These are phyloP conservation scores for Papiliotrema terrestris DNA, from an alignment of 1,284 basidiomycete species.

Conservation along the genomic window DNA sequence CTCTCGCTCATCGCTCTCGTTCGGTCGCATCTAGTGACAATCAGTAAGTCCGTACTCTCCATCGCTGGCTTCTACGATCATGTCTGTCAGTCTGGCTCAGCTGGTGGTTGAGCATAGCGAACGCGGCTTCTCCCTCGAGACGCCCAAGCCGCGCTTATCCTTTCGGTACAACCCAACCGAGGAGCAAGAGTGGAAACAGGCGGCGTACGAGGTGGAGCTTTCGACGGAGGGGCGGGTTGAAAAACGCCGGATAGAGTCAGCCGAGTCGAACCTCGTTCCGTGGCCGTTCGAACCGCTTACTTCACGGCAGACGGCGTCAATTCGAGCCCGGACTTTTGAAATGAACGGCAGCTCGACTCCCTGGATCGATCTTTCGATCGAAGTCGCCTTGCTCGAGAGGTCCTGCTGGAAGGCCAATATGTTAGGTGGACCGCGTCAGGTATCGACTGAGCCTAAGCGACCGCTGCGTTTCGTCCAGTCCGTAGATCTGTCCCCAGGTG, in stretches of 20 bases:
- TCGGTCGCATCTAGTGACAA: too few relatives aligned
- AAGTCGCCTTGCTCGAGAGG: constrained; percentile 23
- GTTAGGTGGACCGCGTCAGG: constrained; percentile 2
- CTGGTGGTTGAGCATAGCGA: too few relatives aligned
- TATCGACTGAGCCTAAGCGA: constrained; percentile 14
- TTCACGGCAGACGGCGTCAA: constrained; percentile 21
- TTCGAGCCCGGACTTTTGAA: constrained; percentile 16
- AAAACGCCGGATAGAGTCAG: constrained; percentile 8
- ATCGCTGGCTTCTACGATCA: too few relatives aligned
- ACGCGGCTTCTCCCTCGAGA: too few relatives aligned
- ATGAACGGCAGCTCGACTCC: constrained; percentile 6
- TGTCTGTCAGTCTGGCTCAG: too few relatives aligned
- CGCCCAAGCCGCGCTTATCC: too few relatives aligned
- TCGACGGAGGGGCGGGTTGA: constrained; percentile 1
- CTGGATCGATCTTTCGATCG: constrained; percentile 17
- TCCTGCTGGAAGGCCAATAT: constrained; percentile 23
- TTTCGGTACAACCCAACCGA: too few relatives aligned
- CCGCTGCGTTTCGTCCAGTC: constrained; percentile 12
- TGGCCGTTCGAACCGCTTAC: constrained; percentile 23
- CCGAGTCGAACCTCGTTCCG: constrained; percentile 16
- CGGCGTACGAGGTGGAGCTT: constrained; percentile 22
- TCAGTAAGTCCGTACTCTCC: too few relatives aligned
- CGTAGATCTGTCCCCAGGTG: background rate
- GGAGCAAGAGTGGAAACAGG: constrained; percentile 24
- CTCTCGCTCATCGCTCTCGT: too few relatives aligned